Base-by-base conservation (phyloP, 1,284 basidiomycete genomes). In the Microbotryum violaceum region DNA sequence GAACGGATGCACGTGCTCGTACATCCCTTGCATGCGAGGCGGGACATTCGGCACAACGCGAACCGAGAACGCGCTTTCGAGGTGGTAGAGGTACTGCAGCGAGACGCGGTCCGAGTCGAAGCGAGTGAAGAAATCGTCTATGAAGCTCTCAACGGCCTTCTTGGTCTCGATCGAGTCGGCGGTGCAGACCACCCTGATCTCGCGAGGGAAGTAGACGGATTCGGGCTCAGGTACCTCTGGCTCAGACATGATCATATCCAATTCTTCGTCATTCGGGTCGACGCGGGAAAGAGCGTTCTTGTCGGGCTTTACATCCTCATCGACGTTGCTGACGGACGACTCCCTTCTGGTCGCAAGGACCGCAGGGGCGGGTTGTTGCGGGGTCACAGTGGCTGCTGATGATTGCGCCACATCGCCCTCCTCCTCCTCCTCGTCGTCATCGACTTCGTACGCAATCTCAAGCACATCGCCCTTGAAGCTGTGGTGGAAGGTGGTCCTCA, bases 41-140 rank as follows among this genome's bases (percentile, higher is more conserved):
- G 61, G 63, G 10, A 37, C n/a, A 18, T 16, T 12, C 10, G 44
- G 31, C 31, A 51, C 42, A 37, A 65, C 31, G 5, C 52, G 52
- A 55, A 68, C 56, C n/a, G 66, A 63, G 63, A 68, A 65, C 45
- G 57, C 20, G 3, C 63, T 64, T 21, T 57, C 54, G 18, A 37
- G 27, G 6, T 58, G 61, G 59, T 68, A 68, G 23, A 68, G 44
- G 12, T 37, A 23, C 18, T 65, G 63, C 49, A 68, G 61, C 20
- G 63, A 47, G 18, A 48, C 56, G 8, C 66, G 56, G 4, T 56
- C 46, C 6, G 54, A 54, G 52, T 68, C 66, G 52, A 68, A 68
- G 2, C 61, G 61, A 31, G 51, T 44, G 46, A 63, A 65, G 61
- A 63, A 65, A 63, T 67, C 66, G 1, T 54, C 27, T 14, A 67